Conservation (phyloP, 331 rosid genomes). For the Rosa hybrid region DNA sequence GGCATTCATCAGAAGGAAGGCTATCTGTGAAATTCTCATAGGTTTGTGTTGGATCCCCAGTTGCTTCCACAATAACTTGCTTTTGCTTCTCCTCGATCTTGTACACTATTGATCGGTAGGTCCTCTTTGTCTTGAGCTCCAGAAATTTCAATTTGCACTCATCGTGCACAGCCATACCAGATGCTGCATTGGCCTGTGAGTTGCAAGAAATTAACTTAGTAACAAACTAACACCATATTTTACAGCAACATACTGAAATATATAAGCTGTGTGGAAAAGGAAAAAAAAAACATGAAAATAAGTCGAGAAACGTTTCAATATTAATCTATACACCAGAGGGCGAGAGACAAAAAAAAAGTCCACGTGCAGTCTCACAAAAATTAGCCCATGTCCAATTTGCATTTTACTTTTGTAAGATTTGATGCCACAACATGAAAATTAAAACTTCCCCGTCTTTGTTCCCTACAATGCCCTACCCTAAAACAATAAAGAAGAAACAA, state of each 20-base stretch:
- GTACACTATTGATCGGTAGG: slow-evolving; percentile 62
- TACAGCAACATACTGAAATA: neutral
- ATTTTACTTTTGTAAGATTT: neutral
- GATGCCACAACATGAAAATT: neutral
- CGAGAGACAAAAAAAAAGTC: neutral
- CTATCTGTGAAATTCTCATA: slow-evolving; percentile 70
- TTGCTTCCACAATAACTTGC: slow-evolving; percentile 77
- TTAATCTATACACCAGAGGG: neutral
- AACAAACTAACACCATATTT: neutral
- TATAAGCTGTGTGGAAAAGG: no score
- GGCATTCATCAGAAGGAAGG: slow-evolving; percentile 84
- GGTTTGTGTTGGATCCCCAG: slow-evolving; percentile 66
- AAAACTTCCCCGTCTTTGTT: neutral
- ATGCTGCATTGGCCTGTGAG: slow-evolving; percentile 76
- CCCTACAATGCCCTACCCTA: neutral
- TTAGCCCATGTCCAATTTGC: neutral
- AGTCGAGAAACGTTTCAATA: neutral
- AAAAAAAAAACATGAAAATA: neutral
- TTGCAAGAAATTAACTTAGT: slow-evolving; percentile 11
- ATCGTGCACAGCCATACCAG: slow-evolving; percentile 84
- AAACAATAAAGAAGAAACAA: neutral
- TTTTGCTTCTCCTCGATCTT: slow-evolving; percentile 88
- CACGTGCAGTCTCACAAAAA: neutral
- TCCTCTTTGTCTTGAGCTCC: slow-evolving; percentile 84
- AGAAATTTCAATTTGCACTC: slow-evolving; percentile 78